Conservation (phyloP, 2,329 filamentous ascomycete species). For the Xylaria sp. region DNA sequence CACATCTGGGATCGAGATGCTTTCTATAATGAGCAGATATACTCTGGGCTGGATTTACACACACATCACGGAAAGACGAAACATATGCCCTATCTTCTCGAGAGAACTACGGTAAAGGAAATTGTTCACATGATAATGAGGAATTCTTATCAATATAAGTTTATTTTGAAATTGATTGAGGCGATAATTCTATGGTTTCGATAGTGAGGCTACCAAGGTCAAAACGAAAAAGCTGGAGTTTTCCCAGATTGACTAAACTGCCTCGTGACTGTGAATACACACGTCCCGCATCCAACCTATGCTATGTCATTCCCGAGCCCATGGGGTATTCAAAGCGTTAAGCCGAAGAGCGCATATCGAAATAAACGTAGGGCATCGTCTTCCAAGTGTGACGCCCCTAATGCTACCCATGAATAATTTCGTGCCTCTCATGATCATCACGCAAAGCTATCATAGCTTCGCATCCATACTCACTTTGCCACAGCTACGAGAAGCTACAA, state of each 20-base stretch:
- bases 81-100: neutral
- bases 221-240: neutral
- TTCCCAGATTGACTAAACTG: neutral
- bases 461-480: neutral
- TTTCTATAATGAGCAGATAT: neutral
- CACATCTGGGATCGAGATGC: neutral
- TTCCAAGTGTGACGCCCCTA: neutral
- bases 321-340: neutral
- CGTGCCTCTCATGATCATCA: neutral
- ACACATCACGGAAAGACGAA: neutral
- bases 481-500: conserved; percentile 3
- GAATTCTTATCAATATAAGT: too few species aligned
- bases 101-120: neutral
- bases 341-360: neutral
- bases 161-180: too few species aligned
- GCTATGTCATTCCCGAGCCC: neutral
- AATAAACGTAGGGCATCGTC: neutral
- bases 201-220: neutral
- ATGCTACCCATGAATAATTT: neutral
- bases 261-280: neutral
- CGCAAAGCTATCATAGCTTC: neutral
- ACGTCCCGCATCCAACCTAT: neutral
- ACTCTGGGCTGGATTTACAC: neutral
- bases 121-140: neutral
- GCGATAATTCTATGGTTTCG: neutral